Evolutionary conservation across 306 rosid species (phyloP), one percentile per base, ranked within the genome.

Genomic region (Fragaria iinumae): DNA sequence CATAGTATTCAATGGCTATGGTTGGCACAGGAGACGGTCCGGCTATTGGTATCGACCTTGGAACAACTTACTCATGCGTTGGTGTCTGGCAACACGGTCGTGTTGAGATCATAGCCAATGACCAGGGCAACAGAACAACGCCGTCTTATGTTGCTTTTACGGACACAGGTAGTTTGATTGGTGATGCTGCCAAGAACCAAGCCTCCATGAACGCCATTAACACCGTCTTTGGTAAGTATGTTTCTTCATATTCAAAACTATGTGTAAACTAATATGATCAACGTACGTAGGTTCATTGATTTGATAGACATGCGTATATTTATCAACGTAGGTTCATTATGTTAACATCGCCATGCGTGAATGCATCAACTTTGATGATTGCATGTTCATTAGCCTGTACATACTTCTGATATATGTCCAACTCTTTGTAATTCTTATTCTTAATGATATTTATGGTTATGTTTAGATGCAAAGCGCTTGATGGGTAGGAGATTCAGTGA

Each of bases 41-140:
- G 2, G 68, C 68, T 0, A 65, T 65, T 4, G 45, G 47, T 3
- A 34, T 65, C 0, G 47, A 65, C 3, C 69, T 64, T 7, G 67
- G 41, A 32, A 29, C 67, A 27, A 62, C 89, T 0, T 89, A 92
- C 87, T 90, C 96, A 0, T 92, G 97, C 44, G 97, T 92, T 11
- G 96, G 96, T 7, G 96, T 92, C 0, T 92, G 93, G 92, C 96
- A 92, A 65, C 91, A 92, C 44, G 96, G 88, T 36, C 88, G 93
- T 1, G 96, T 90, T 0, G 93, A 90, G 82, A 92, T 92, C 47
- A 89, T 92, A 1, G 97, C 97, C 11, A 92, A 92, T 21, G 97
- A 92, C 11, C 97, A 92, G 45, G 96, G 97, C 0, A 90, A 92
- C 80, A 76, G 91, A n/a, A 92, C 93, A 2, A 92, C 92, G 9